Evolutionary conservation across 2,329 filamentous ascomycete species (phyloP), one percentile per base, ranked within the genome.

Genomic region (Fusarium buharicum): DNA sequence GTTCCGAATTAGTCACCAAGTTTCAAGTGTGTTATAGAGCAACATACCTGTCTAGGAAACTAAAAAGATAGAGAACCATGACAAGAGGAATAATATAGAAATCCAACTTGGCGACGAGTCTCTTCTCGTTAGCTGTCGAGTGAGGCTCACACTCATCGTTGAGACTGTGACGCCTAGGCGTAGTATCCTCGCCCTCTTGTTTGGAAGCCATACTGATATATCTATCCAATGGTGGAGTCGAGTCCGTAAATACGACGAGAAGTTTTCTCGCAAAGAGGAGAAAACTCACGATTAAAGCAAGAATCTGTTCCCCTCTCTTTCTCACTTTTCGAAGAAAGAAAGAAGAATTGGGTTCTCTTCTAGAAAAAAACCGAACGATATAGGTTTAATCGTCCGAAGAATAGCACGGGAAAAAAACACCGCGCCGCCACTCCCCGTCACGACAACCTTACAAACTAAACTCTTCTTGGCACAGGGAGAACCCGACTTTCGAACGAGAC

Each of bases 11-110:
- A 69, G 66, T 44, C 52, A 52, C 34, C 16, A 40, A 22, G 5
- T 17, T 38, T 40, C 37, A 16, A 43, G 10, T 6, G 13, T 37
- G 37, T 20, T 18, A 10, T 9, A 28, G 13, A 63, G 22, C 44
- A 64, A 76, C 80, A 73, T 70, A 86, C 84, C 90, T 81, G 71
- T 92, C 90, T 9, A 93, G 76, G 72, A 93, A 93, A 65, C 87
- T 90, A 65, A 93, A 86, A 13, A 93, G 80, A 72, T 94, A 94
- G 14, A 90, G 75, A 7, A 84, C 73, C 84, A 90, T 90, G 8
- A 90, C 79, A 17, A 90, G 77, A 3, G 89, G 89, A 13, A 91
- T 81, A 22, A 91, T 80, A 69, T 84, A 80, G 13, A 80, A 58
- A 72, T 91, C 89, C 28, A 91, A 75, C 74, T 90, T 91, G 51